Evolutionary conservation across 768 basidiomycete species (phyloP).

Genomic region (Xanthoconium stramineum): DNA sequence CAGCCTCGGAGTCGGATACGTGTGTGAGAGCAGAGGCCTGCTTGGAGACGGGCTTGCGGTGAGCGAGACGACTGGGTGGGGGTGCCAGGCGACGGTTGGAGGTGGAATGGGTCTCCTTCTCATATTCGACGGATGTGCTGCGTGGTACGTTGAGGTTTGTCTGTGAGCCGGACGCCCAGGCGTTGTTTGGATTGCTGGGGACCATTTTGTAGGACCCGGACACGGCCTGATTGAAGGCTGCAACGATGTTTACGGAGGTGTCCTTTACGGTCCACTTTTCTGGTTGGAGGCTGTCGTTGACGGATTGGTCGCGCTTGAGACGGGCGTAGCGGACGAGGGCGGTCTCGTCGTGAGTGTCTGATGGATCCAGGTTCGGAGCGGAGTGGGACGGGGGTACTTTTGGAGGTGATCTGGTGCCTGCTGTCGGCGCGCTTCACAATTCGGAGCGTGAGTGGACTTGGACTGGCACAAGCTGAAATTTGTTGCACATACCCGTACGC

Average conservation of each 20-base stretch:
- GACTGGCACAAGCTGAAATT: background rate
- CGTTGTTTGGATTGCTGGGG: constrained; percentile 51
- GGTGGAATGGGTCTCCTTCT: constrained; percentile 57
- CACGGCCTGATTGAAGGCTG: constrained; percentile 74
- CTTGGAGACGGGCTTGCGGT: constrained; percentile 54
- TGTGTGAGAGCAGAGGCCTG: constrained; percentile 44
- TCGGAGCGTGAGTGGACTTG: constrained; percentile 11
- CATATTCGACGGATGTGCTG: constrained; percentile 80
- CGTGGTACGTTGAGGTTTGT: constrained; percentile 52
- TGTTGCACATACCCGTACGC: constrained; percentile 57
- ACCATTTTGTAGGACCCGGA: constrained; percentile 39
- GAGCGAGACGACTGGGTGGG: constrained; percentile 50
- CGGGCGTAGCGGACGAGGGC: constrained; percentile 47
- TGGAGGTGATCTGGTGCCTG: constrained; percentile 56
- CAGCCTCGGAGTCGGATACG: constrained; percentile 70
- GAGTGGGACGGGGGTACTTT: constrained; percentile 38
- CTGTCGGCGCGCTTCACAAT: constrained; percentile 48
- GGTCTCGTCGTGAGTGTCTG: constrained; percentile 45
- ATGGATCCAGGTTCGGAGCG: constrained; percentile 35
- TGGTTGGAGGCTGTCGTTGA: constrained; percentile 42
- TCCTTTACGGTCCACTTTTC: constrained; percentile 74
- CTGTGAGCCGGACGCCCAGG: constrained; percentile 65
- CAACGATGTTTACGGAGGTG: constrained; percentile 84
- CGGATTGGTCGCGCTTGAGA: constrained; percentile 41
- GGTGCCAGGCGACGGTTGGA: constrained; percentile 55